Evolutionary conservation across 345 rosid genomes (phyloP).

Genomic region (Balakata baccata): DNA sequence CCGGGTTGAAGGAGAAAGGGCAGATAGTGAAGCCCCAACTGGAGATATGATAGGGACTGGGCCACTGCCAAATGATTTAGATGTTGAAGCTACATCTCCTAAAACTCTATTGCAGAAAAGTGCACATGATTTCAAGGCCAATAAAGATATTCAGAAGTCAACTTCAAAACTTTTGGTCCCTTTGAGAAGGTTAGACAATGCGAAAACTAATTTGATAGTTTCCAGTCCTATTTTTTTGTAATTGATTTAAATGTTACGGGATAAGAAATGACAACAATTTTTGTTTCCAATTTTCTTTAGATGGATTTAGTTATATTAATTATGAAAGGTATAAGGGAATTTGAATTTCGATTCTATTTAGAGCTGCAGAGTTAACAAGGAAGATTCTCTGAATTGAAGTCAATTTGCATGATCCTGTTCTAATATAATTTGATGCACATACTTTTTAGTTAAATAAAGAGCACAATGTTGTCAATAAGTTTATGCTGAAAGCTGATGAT

Average conservation of each 20-base stretch:
- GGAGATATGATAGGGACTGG: constrained; percentile 20
- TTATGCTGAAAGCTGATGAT: not conserved
- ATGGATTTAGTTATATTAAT: not conserved
- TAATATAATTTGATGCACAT: not conserved
- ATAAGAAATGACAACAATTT: not conserved
- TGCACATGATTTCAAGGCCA: constrained; percentile 19
- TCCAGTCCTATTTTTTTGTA: not conserved
- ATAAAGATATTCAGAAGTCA: constrained; percentile 25
- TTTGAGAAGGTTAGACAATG: constrained; percentile 40
- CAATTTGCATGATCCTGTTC: not conserved
- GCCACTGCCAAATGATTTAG: constrained; percentile 17
- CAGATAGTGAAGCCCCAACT: constrained; percentile 20
- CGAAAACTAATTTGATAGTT: not conserved
- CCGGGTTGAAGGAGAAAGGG: constrained; percentile 28
- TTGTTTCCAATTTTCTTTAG: not conserved
- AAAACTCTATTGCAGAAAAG: constrained; percentile 20
- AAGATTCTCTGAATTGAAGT: not conserved
- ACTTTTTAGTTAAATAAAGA: constrained; percentile 6
- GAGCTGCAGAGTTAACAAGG: not conserved
- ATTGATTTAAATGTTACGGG: not conserved
- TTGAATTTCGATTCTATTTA: not conserved
- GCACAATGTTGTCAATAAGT: not conserved
- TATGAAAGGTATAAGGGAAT: not conserved
- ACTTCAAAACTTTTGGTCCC: constrained; percentile 31
- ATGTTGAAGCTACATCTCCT: constrained; percentile 23